Evolutionary conservation across 1,284 basidiomycete genomes (phyloP), one percentile per base, ranked within the genome.

Genomic region (Vanrija pseudolonga): DNA sequence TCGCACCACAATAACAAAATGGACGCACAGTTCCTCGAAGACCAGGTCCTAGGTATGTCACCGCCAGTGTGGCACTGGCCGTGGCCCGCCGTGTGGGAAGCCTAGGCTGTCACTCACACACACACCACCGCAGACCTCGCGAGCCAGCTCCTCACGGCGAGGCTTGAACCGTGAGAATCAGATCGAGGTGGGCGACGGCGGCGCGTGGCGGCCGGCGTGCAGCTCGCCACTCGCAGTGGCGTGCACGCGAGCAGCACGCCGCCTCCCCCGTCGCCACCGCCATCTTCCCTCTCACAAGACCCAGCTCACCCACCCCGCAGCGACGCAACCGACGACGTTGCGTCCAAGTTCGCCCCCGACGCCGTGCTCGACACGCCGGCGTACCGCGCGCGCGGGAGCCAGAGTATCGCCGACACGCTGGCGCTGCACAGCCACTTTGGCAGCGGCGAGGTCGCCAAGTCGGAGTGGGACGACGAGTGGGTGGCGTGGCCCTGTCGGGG

Each of bases 401-500:
- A 48, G 37, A 51, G 56, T 24, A 63, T 73, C 60, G 66, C 68
- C 49, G 64, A 72, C 60, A 44, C 66, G n/a, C 18, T 61, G n/a
- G 47, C 39, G 15, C 54, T 72, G 19, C 59, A 58, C 44, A 51
- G 60, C 15, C 22, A 44, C 5, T 41, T 67, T 32, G 43, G 58
- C 11, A 55, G 52, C 43, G 47, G 45, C 42, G 42, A 61, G n/a
- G 37, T 71, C 22, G 55, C 63, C 41, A 59, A 63, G 26, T 51
- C 67, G 15, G 47, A 66, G 22, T 74, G 66, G 63, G 55, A 71
- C 50, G 55, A 67, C 4, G 46, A 59, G 71, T 72, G 54, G 54
- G 66, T 52, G 11, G 18, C 37, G 4, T 24, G 6, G 17, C 6
- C 24, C 26, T 42, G 20, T 23, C 19, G 23, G 47, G n/a, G n/a